Conservation (phyloP, 768 basidiomycete genomes). For the Termitomyces sp. region DNA sequence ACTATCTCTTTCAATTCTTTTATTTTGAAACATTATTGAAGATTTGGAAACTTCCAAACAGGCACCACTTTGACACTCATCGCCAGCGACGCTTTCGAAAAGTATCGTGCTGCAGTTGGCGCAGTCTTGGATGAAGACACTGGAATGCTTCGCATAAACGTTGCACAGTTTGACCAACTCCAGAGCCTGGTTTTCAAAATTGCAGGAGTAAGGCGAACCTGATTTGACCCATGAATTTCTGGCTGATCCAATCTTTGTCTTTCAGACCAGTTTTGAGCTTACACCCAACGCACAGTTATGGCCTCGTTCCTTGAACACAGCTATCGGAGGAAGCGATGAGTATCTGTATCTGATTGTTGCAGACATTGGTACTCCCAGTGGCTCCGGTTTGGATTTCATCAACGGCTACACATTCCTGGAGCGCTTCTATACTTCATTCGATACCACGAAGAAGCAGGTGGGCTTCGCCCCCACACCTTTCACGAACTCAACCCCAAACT, state of each 20-base stretch:
- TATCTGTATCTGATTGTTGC: constrained; percentile 29
- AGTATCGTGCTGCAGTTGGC: constrained; percentile 41
- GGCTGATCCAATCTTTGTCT: constrained; percentile 15
- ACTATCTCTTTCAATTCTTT: not conserved
- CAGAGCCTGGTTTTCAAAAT: constrained; percentile 54
- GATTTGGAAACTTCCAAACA: not conserved
- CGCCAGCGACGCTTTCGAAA: constrained; percentile 37
- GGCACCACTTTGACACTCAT: constrained; percentile 48
- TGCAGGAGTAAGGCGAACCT: constrained; percentile 40
- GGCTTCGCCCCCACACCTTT: constrained; percentile 50
- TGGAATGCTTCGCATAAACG: constrained; percentile 49
- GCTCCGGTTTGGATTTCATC: constrained; percentile 49
- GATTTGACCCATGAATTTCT: constrained; percentile 35
- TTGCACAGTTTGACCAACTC: constrained; percentile 43
- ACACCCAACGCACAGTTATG: constrained; percentile 34
- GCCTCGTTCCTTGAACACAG: constrained; percentile 28
- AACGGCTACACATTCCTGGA: constrained; percentile 48
- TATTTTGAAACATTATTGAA: not conserved
- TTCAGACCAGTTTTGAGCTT: constrained; percentile 29
- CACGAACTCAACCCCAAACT: constrained; percentile 40
- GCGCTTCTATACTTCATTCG: constrained; percentile 64
- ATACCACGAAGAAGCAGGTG: constrained; percentile 49
- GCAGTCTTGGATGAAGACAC: constrained; percentile 31
- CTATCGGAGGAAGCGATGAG: constrained; percentile 24
- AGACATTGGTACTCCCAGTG: constrained; percentile 31